Base-by-base conservation (phyloP, 2,329 filamentous ascomycete species). In the Microsporum audouinii region DNA sequence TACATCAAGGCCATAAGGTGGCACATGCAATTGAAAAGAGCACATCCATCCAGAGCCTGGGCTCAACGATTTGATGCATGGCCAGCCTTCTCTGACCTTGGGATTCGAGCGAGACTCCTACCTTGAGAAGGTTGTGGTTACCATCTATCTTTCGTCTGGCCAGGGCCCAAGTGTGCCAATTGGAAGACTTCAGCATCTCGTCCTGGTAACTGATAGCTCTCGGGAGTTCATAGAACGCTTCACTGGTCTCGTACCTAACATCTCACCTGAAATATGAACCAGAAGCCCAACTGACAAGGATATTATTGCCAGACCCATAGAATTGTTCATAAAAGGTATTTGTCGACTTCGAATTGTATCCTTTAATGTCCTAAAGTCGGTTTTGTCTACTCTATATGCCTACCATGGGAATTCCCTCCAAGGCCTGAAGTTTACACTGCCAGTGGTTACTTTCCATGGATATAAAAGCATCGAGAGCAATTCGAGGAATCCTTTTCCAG, bases 161-260 rank as follows among this genome's bases (percentile, higher is more conserved):
- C 49, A 53, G 23, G 49, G 49, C 33, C 49, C 17, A 34, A 57
- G 55, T 57, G 55, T 38, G 55, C 55, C 10, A 38, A 57, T 29
- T 57, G 55, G 55, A 14, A 38, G 55, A 38, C 55, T 57, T 57
- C 5, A 5, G 29, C 6, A 38, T 3, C 55, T 57, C 36, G 55
- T 38, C 27, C 34, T 57, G 55, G 55, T 10, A 36, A 57, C 36
- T 4, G 55, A 57, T 57, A 38, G 55, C 17, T 29, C 55, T 12
- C 55, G n/a, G 10, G 55, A 57, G 34, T 57, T 57, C 34, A 57
- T 57, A 29, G 12, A 39, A 38, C 55, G 36, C 36, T 57, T 57
- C 10, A 57, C 34, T 23, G 55, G 55, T 38, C 34, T 33, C 8
- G 55, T 57, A 14, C 34, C 17, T 27, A 57, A 57, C 29, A 1